Evolutionary conservation across 805 yeast species (phyloP).

Genomic region (Ogataea pignaliae): DNA sequence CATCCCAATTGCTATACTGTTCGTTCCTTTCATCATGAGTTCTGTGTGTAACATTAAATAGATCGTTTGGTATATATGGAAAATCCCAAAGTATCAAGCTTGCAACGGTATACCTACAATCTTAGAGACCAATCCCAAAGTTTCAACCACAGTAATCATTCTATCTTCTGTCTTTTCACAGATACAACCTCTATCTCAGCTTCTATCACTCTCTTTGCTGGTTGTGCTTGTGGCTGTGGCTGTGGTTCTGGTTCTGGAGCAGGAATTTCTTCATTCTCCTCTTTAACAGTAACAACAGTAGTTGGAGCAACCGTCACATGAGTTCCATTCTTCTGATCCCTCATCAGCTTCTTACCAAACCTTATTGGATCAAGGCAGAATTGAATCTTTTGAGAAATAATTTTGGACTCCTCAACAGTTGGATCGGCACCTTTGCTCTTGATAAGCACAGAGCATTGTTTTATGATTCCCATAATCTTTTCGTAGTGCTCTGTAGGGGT

Average conservation of each 20-base stretch:
- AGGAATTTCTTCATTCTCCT: constrained; percentile 8
- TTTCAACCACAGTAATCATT: constrained; percentile 1
- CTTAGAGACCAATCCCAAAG: too few species aligned
- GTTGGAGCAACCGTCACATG: not conserved
- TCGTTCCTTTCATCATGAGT: too few species aligned
- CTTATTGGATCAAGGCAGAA: constrained; percentile 55
- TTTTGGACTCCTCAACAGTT: constrained; percentile 56
- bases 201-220: not conserved
- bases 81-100: too few species aligned
- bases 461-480: constrained; percentile 40
- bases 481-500: constrained; percentile 34
- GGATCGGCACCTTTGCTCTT: constrained; percentile 39
- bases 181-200: not conserved
- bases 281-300: constrained; percentile 1
- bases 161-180: constrained; percentile 22
- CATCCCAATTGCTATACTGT: too few species aligned
- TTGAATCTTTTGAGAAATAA: constrained; percentile 59
- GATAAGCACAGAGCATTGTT: constrained; percentile 45
- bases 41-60: too few species aligned
- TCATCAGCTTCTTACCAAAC: constrained; percentile 22
- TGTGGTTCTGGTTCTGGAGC: constrained; percentile 6
- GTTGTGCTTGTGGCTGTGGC: too few species aligned
- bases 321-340: constrained; percentile 5
- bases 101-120: too few species aligned
- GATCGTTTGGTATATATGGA: too few species aligned